Evolutionary conservation across 2,329 filamentous ascomycete species (phyloP).

Genomic region (Leptographium wingfieldii): DNA sequence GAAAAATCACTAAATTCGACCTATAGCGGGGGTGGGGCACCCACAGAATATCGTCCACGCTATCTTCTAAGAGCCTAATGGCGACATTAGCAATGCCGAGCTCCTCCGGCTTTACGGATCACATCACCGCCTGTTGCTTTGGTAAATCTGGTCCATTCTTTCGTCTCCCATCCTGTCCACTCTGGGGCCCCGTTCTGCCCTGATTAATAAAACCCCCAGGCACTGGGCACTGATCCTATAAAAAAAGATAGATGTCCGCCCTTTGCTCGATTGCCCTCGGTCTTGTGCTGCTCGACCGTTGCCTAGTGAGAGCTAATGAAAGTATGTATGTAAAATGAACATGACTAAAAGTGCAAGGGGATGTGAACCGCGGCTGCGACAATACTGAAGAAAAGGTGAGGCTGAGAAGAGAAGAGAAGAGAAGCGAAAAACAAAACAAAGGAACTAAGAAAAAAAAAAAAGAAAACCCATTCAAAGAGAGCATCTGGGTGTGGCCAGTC

Average conservation of each 20-base stretch:
- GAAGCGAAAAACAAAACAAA: not conserved
- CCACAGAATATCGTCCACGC: not conserved
- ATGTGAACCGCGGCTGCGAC: not conserved
- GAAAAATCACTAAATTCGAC: not conserved
- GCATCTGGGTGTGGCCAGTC: not conserved
- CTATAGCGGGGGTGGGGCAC: not conserved
- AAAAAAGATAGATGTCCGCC: not conserved
- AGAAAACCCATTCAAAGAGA: slow-evolving; percentile 1
- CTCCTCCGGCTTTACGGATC: no score
- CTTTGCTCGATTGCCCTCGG: no score
- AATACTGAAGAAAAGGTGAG: not conserved
- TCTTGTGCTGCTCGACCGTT: not conserved
- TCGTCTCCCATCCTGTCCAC: not conserved
- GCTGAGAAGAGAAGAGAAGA: not conserved
- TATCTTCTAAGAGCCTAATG: not conserved
- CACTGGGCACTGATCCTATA: not conserved
- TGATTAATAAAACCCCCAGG: not conserved
- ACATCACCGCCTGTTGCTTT: not conserved
- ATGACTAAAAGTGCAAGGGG: not conserved
- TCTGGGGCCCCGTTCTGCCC: not conserved
- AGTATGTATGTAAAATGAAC: not conserved
- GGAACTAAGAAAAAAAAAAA: not conserved
- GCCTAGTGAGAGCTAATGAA: not conserved
- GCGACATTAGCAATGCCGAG: not conserved
- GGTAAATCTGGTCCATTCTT: not conserved